Base-by-base conservation (phyloP, 345 rosid genomes). In the Brassica napus region DNA sequence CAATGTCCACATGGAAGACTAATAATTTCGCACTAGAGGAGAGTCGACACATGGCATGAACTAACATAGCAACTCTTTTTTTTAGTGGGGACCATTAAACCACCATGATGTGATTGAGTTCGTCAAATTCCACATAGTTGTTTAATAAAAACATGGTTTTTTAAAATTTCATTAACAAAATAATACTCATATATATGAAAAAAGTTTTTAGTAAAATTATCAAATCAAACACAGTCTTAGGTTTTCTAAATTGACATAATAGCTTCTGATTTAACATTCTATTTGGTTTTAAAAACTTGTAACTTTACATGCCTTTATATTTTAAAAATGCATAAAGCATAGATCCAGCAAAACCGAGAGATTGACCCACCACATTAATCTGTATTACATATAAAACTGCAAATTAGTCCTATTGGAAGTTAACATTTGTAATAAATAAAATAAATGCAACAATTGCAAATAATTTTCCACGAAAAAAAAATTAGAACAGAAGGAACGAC, bases 341-440 rank as follows among this genome's bases (percentile, higher is more conserved):
- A 67, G 79, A 57, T 67, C 79, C 79, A 26, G 9, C 14, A 6
- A 57, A 75, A 37, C 79, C 67, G n/a, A 75, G n/a, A 12, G 73
- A 44, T 58, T 75, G 73, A 5, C 78, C 79, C 73, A 58, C 7
- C 12, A 75, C 55, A 47, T 75, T 75, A 39, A 67, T 30, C 73
- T 75, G 79, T 37, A 68, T 37, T 3, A 58, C 59, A 75, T 15
- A 18, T 18, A 68, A 37, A 39, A 75, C 6, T 26, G 4, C 44
- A 6, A 52, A 35, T 62, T 47, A 62, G 4, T 54, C 44, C 32
- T 11, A 9, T 6, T 72, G 35, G 23, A 14, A 31, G 10, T 32
- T 5, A 57, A 57, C 31, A 8, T 34, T 15, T 8, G 7, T 71
- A 4, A 57, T 57, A 4, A n/a, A 69, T 67, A 6, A 42, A 42